Base-by-base conservation (phyloP, 306 rosid species). In the Quercus parvula region DNA sequence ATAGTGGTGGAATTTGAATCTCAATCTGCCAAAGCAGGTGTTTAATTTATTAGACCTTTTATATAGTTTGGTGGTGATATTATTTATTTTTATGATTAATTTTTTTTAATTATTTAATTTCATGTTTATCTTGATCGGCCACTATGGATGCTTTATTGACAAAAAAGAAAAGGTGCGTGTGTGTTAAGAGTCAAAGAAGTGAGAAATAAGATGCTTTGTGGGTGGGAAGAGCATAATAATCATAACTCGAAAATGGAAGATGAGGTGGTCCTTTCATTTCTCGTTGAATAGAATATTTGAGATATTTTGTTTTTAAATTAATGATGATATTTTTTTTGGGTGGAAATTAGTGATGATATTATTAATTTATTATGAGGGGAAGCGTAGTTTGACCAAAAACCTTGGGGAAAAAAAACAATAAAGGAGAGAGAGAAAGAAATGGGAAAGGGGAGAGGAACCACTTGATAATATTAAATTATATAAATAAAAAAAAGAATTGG, bases 1-100 rank as follows among this genome's bases (percentile, higher is more conserved):
- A 41, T 24, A 52, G 41, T 62, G 28, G 49, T 64, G 79, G 22
- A 41, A 7, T 41, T 81, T 81, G 81, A 75, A 81, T 83, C 81
- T 64, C 62, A 49, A 74, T 56, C 7, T 24, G 25, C 4, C 9
- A 41, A 15, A 9, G 55, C 72, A 69, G 81, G 62, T 79, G 70
- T 63, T 61, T 4, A 4, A 11, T 10, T 61, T 33, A 30, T 30
- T 12, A 18, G 4, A 13, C 6, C 17, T 63, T 63, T 30, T 19
- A 27, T 25, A 6, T 62, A n/a, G 14, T 62, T 62, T 4, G 41
- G 38, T 62, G 10, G 20, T 63, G 70, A 18, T 63, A 13, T 5
- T 17, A 18, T 1, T 27, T 28, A 6, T 14, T 62, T 2, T 11
- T 12, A 30, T 31, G 7, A 6, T 64, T 66, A 15, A 31, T 3